Conservation (phyloP, 768 basidiomycete species). For the Suillus ampliporus region DNA sequence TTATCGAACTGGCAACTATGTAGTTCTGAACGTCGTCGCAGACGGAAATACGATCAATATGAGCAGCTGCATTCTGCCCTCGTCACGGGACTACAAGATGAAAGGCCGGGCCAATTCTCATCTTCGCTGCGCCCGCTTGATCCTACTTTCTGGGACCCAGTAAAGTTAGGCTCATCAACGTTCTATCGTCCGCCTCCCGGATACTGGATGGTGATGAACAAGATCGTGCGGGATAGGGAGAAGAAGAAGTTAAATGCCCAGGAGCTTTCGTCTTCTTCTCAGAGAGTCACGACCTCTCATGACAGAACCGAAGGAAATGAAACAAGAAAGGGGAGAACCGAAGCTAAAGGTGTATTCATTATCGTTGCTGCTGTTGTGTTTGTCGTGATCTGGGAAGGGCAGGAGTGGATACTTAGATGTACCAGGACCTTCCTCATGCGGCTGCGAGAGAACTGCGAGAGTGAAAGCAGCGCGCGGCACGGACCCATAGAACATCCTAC, state of each 20-base stretch:
- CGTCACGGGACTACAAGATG: not conserved
- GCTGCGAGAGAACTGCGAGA: not conserved
- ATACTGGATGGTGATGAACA: conserved; percentile 2
- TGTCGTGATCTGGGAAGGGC: too few species aligned
- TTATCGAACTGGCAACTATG: too few species aligned
- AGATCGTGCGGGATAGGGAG: not conserved
- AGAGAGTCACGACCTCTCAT: not conserved
- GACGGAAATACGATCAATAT: not conserved
- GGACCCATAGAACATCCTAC: not conserved
- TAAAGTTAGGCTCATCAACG: not conserved
- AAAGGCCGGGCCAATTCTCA: not conserved
- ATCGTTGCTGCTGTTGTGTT: too few species aligned
- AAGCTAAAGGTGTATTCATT: too few species aligned
- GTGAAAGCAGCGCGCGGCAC: not conserved
- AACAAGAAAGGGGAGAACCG: too few species aligned
- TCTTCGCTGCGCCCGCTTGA: conserved; percentile 1
- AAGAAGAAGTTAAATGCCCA: not conserved
- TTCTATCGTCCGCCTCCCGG: conserved; percentile 1
- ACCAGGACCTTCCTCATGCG: not conserved
- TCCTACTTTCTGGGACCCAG: conserved; percentile 4
- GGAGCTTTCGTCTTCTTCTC: not conserved
- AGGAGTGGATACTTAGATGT: not conserved
- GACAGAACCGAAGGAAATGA: not conserved
- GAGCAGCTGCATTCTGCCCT: conserved; percentile 9
- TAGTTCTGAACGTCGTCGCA: not conserved